Base-by-base conservation (phyloP, 2,329 filamentous ascomycete genomes). In the Juglanconis juglandina region DNA sequence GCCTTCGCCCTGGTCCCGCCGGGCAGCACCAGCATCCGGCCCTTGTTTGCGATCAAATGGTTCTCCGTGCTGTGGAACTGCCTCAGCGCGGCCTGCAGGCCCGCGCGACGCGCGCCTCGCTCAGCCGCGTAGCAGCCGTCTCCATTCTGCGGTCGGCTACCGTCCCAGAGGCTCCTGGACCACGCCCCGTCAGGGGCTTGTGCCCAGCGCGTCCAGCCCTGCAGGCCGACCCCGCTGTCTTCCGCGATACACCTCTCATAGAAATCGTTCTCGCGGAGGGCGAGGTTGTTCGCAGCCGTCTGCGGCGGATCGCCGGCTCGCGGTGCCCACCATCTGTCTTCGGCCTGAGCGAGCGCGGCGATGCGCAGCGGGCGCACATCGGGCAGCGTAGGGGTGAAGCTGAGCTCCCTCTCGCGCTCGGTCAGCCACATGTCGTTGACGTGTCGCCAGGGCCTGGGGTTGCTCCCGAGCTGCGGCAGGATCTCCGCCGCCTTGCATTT, bases 61-160 rank as follows among this genome's bases (percentile, higher is more conserved):
- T 78, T 79, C 67, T 78, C 77, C 4, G 58, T 42, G 58, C 67
- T 75, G 35, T 70, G 68, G 51, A 79, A 73, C 11, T 70, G 62
- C 46, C 73, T 73, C 37, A 82, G 70, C 17, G 71, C 72, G 35
- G 74, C 72, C 64, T 81, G 78, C 30, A 82, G 68, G 17, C 74
- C 79, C 7, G 78, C 80, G 49, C 80, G 76, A 47, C 75, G 72
- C 57, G 71, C 72, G 1, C 79, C 80, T 10, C 77, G 76, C 55
- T 76, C 73, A 3, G 54, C 57, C 2, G 74, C 71, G 63, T 73
- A 77, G 17, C 64, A 56, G 3, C 33, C 14, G 9, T 56, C 47
- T 35, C 58, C 44, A 32, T 56, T 30, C 14, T 34, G 51, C 10
- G 55, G 54, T 11, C 64, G 46, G 35, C 14, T 37, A 8, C 37